Conservation (phyloP, 768 basidiomycete genomes). For the Suillus discolor region DNA sequence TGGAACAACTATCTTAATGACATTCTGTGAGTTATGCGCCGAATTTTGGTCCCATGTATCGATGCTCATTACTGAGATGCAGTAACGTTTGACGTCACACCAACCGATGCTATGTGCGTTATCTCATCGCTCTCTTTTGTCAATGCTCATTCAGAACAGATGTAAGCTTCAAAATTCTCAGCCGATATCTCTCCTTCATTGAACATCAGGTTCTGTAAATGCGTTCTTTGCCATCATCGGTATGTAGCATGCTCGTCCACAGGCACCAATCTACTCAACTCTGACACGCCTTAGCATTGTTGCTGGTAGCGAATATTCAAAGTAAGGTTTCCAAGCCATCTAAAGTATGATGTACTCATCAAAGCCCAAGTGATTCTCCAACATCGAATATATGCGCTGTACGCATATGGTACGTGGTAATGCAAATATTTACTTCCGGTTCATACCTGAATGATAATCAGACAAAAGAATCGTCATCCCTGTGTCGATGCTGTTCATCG, state of each 20-base stretch:
- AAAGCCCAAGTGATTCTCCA: constrained; percentile 10
- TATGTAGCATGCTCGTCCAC: background rate
- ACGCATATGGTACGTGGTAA: constrained; percentile 6
- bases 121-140: background rate
- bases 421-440: no score
- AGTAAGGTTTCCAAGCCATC: background rate
- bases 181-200: background rate
- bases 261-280: background rate
- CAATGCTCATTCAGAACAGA: background rate
- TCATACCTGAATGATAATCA: background rate
- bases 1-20: background rate
- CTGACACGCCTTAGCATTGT: background rate
- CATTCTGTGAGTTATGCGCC: constrained; percentile 5
- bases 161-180: background rate
- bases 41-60: background rate
- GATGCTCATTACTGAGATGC: background rate
- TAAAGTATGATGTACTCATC: background rate
- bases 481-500: constrained; percentile 1
- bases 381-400: constrained; percentile 8
- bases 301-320: constrained; percentile 11
- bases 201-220: constrained; percentile 2
- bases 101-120: constrained; percentile 5
- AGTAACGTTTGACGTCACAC: background rate
- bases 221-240: constrained; percentile 1
- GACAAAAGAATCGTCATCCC: constrained; percentile 10